Evolutionary conservation across 2,329 filamentous ascomycete species (phyloP).

Genomic region (Trichoderma cornu-damae): DNA sequence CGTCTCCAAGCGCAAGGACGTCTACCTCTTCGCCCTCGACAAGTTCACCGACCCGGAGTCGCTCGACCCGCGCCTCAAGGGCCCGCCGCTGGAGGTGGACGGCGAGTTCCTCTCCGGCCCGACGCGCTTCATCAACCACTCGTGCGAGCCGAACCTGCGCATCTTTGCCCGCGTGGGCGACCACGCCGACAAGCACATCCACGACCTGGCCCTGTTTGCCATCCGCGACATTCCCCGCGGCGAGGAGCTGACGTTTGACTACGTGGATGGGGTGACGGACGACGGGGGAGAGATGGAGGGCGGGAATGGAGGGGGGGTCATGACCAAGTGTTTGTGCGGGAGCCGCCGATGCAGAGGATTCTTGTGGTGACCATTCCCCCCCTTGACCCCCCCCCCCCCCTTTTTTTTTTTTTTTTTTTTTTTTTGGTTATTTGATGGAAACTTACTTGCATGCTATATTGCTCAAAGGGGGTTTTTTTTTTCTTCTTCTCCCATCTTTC

Average conservation of each 20-base stretch:
- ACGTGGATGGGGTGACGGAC: constrained; percentile 59
- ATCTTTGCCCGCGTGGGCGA: constrained; percentile 77
- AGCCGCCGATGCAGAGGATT: constrained; percentile 62
- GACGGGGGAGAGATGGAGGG: constrained; percentile 41
- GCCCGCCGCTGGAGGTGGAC: constrained; percentile 55
- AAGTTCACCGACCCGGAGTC: constrained; percentile 63
- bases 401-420: not conserved
- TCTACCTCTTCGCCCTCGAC: constrained; percentile 76
- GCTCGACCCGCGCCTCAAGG: constrained; percentile 51
- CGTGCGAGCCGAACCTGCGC: constrained; percentile 70
- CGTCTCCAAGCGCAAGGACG: constrained; percentile 60
- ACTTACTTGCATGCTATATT: no score
- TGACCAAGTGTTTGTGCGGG: constrained; percentile 58
- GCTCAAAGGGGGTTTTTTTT: no score
- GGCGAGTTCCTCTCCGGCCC: constrained; percentile 75
- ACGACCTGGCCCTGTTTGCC: constrained; percentile 74
- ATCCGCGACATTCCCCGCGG: constrained; percentile 58
- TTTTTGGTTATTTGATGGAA: not conserved
- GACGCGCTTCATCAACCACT: constrained; percentile 79
- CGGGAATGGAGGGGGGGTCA: constrained; percentile 41
- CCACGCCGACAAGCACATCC: constrained; percentile 66
- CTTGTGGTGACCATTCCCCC: constrained; percentile 65
- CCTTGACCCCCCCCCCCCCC: no score
- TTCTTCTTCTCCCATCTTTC: no score
- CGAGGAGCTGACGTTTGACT: constrained; percentile 75